A percentile compares a stretch with the other conserved stretches of the same genome.
Conservation (phyloP, 2,329 filamentous ascomycete genomes). For the Sclerotinia minor region DNA sequence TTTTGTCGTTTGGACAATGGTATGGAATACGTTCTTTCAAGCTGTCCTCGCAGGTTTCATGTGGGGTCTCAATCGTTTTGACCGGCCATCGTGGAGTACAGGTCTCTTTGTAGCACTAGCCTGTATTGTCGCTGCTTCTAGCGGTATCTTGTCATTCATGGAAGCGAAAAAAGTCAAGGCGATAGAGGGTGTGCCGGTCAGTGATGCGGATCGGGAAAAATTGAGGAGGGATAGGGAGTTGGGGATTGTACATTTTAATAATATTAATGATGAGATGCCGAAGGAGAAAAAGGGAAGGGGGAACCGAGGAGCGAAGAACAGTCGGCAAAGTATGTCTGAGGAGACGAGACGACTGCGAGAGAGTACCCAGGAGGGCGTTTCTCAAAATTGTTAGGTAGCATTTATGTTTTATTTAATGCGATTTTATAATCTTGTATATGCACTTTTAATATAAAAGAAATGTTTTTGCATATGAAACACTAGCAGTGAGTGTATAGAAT, state of each 20-base stretch:
- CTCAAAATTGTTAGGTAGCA: background rate
- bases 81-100: slow-evolving; percentile 77
- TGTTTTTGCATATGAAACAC: background rate
- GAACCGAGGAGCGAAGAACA: slow-evolving; percentile 23
- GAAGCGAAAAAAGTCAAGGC: slow-evolving; percentile 72
- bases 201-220: slow-evolving; percentile 53
- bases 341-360: background rate
- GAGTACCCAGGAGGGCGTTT: background rate
- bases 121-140: slow-evolving; percentile 66
- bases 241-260: slow-evolving; percentile 61
- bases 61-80: slow-evolving; percentile 74
- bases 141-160: slow-evolving; percentile 67
- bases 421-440: background rate
- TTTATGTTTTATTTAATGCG: background rate
- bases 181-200: slow-evolving; percentile 69
- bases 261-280: slow-evolving; percentile 53
- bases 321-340: background rate
- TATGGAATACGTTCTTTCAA: slow-evolving; percentile 78
- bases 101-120: slow-evolving; percentile 76
- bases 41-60: slow-evolving; percentile 73
- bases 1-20: slow-evolving; percentile 75
- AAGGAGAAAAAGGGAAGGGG: slow-evolving; percentile 44
- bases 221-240: slow-evolving; percentile 54
- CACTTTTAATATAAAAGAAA: background rate
- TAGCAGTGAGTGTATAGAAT: background rate